phyloP scores from a whole-genome alignment of 2,329 filamentous ascomycete species.

The Penicillium sp. region DNA sequence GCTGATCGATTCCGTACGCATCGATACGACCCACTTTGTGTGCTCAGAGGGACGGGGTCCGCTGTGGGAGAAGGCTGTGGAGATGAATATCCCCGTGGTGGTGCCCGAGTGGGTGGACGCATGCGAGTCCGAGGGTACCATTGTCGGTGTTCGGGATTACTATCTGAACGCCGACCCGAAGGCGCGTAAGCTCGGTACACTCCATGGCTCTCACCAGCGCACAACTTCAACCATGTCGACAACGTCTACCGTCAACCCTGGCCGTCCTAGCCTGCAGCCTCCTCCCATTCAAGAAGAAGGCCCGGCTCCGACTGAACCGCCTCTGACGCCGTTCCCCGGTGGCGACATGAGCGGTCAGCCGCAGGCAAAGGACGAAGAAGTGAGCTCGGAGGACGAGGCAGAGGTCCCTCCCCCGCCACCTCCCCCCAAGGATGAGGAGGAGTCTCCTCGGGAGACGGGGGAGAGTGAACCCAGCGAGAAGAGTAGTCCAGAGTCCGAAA shows the following conservation, averaged over 20 bases:
- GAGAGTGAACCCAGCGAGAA: conserved; percentile 11
- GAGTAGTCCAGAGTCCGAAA: conserved; percentile 8
- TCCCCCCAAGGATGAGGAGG: conserved; percentile 24
- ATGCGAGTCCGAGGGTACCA: conserved; percentile 87
- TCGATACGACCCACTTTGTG: conserved; percentile 97
- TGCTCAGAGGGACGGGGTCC: conserved; percentile 87
- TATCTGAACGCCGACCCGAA: conserved; percentile 82
- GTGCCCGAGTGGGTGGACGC: conserved; percentile 95
- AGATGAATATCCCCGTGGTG: conserved; percentile 97
- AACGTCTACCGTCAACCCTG: conserved; percentile 21
- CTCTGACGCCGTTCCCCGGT: conserved; percentile 32
- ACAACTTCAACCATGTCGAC: conserved; percentile 26
- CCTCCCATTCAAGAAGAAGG: conserved; percentile 17
- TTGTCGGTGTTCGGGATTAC: conserved; percentile 90
- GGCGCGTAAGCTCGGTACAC: conserved; percentile 46
- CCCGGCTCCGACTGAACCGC: conserved; percentile 23
- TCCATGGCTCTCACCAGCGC: conserved; percentile 31
- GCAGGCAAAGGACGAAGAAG: conserved; percentile 23
- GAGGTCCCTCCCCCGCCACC: conserved; percentile 24
- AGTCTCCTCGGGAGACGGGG: conserved; percentile 14
- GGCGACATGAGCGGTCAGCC: conserved; percentile 24
- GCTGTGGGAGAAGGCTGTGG: conserved; percentile 91
- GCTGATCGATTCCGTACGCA: conserved; percentile 80
- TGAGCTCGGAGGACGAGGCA: conserved; percentile 23
- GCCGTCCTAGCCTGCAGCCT: conserved; percentile 21